Base-by-base conservation (phyloP, 805 yeast species). In the Hanseniaspora guilliermondii region DNA sequence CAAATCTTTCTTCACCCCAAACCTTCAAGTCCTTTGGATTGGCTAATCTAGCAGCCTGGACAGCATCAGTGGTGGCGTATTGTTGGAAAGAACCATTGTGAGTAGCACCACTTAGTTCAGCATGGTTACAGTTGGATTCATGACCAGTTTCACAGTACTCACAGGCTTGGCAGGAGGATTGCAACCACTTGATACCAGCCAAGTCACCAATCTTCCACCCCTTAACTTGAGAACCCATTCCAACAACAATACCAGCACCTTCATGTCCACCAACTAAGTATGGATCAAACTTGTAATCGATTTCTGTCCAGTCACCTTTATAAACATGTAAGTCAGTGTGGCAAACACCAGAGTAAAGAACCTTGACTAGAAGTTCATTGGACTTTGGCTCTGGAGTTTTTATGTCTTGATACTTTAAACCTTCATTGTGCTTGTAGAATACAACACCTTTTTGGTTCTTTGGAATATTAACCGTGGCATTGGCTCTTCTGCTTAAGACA, bases 21-120 rank as follows among this genome's bases (percentile, higher is more conserved):
- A 27, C 16, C 9, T 11, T 9, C 62, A 85, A 75, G 64, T 87
- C 87, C 30, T 84, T 72, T 49, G 80, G 83, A 62, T 76, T 64
- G 47, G 93, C 87, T 60, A 86, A 77, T 58, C 74, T 72, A n/a
- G 94, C 93, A 33, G 93, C 94, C 65, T 85, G 93, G 49, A 83
- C 74, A 25, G 91, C 88, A 68, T 85, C 88, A 36, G 89, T 94
- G 42, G 89, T 80, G 37, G 89, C 91, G 66, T 84, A 86, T 70
- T 86, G 86, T 70, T 87, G 94, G 80, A 87, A 85, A 19, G 93
- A 79, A 58, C 95, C 82, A 60, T 76, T 79, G 58, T 75, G 79
- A 14, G 79, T 75, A 67, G 76, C 76, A 59, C 82, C 82, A 12
- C 78, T 76, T 56, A 76, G 68, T 56, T 73, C 79, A 16, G 78